These are phyloP conservation scores for Chaetomiaceae sp. DNA, from an alignment of 2,329 filamentous ascomycete species.

Conservation along the genomic window DNA sequence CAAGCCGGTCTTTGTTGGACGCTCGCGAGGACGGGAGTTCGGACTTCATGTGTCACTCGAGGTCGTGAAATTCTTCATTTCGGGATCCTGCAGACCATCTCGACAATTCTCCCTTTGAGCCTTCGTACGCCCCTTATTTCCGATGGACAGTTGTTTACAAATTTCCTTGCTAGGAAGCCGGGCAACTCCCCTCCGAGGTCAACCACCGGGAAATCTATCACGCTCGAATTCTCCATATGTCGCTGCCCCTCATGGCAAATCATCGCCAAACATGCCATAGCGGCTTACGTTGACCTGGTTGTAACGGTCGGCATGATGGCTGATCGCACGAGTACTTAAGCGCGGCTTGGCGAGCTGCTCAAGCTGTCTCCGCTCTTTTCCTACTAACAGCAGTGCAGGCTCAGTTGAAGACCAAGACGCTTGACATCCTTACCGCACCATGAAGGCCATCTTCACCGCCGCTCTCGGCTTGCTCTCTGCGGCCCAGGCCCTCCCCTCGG, in stretches of 20 bases:
- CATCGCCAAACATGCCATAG: conserved; percentile 3
- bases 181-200: conserved; percentile 23
- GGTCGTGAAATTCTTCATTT: no score
- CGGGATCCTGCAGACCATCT: no score
- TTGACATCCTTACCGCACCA: neutral
- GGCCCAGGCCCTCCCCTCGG: conserved; percentile 15
- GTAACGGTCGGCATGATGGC: neutral
- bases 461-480: conserved; percentile 21
- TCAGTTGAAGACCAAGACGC: no score
- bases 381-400: no score
- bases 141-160: conserved; percentile 16
- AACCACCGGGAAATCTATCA: conserved; percentile 18
- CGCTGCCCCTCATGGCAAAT: neutral
- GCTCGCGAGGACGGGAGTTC: no score
- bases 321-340: neutral
- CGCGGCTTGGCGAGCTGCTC: neutral
- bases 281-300: neutral
- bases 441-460: conserved; percentile 19
- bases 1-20: no score
- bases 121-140: neutral
- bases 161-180: conserved; percentile 17
- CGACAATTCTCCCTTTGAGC: neutral
- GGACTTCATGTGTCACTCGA: no score
- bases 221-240: conserved; percentile 6
- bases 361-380: no score